A percentile compares a stretch with the other conserved stretches of the same genome.
Evolutionary conservation across 495 filamentous ascomycete genomes (phyloP).

Genomic region (Chaetomium cochliodes): DNA sequence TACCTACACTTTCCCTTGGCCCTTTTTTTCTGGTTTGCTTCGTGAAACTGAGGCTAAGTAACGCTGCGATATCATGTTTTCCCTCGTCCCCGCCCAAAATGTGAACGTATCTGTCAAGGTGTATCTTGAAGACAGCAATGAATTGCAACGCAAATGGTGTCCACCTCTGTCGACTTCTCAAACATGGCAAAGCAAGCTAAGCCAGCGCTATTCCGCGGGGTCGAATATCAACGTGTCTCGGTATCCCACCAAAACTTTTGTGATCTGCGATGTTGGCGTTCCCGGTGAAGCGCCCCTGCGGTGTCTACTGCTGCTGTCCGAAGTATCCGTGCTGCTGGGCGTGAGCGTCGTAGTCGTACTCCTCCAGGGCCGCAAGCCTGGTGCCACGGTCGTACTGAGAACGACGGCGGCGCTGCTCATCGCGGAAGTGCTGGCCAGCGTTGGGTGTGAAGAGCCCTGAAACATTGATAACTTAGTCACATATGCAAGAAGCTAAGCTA

Average conservation of each 20-base stretch:
- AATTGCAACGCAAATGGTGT: slow-evolving; percentile 30
- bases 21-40: slow-evolving; percentile 15
- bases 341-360: slow-evolving; percentile 50
- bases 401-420: slow-evolving; percentile 72
- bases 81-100: slow-evolving; percentile 19
- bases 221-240: slow-evolving; percentile 10
- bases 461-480: slow-evolving; percentile 6
- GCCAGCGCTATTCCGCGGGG: slow-evolving; percentile 10
- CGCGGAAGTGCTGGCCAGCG: slow-evolving; percentile 67
- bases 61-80: slow-evolving; percentile 4
- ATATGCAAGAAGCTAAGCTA: background rate
- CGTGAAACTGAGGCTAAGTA: slow-evolving; percentile 13
- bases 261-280: background rate
- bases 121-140: slow-evolving; percentile 26
- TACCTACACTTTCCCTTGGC: slow-evolving; percentile 3
- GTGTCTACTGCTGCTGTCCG: slow-evolving; percentile 24
- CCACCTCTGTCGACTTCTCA: slow-evolving; percentile 27
- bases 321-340: slow-evolving; percentile 37
- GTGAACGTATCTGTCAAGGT: slow-evolving; percentile 20
- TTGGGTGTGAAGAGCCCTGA: slow-evolving; percentile 70
- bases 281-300: background rate
- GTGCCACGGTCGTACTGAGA: slow-evolving; percentile 77
- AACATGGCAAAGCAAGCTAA: slow-evolving; percentile 29
- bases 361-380: slow-evolving; percentile 58
- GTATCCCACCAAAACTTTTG: background rate